A percentile compares a stretch with the other conserved stretches of the same genome.
These are phyloP conservation scores for Pseudopyricularia cyperi DNA, from an alignment of 2,329 filamentous ascomycete genomes.

Conservation along the genomic window DNA sequence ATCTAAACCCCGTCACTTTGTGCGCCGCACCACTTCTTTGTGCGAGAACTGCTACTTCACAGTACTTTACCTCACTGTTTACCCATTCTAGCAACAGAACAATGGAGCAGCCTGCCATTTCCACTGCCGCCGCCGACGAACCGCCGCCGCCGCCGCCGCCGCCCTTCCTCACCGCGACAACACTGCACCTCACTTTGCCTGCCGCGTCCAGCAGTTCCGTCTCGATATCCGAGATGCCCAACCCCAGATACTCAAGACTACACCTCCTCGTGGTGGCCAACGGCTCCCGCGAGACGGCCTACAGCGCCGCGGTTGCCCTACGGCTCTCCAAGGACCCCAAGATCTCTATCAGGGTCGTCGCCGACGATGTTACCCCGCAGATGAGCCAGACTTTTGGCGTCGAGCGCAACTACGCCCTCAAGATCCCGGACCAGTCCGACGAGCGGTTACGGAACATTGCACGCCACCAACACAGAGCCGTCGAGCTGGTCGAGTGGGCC, in stretches of 20 bases:
- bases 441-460: neutral
- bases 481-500: conserved; percentile 72
- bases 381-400: conserved; percentile 50
- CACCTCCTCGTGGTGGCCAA: conserved; percentile 54
- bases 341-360: conserved; percentile 47
- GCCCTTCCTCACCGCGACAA: neutral
- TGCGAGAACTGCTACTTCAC: no score
- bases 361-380: conserved; percentile 51
- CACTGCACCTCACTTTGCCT: conserved; percentile 8
- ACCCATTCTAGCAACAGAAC: neutral
- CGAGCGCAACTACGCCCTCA: conserved; percentile 39
- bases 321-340: conserved; percentile 52
- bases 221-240: conserved; percentile 11
- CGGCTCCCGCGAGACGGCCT: conserved; percentile 50
- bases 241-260: conserved; percentile 24
- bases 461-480: conserved; percentile 20
- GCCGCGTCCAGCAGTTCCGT: conserved; percentile 7
- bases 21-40: no score
- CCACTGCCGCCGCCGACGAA: conserved; percentile 6
- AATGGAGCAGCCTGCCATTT: neutral
- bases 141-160: no score
- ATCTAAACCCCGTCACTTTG: no score
- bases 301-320: conserved; percentile 52
- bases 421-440: neutral
- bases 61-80: neutral